A percentile compares a stretch with the other conserved stretches of the same genome.
These are phyloP conservation scores for Cladosporium sp. DNA, from an alignment of 2,329 filamentous ascomycete genomes.

Conservation along the genomic window DNA sequence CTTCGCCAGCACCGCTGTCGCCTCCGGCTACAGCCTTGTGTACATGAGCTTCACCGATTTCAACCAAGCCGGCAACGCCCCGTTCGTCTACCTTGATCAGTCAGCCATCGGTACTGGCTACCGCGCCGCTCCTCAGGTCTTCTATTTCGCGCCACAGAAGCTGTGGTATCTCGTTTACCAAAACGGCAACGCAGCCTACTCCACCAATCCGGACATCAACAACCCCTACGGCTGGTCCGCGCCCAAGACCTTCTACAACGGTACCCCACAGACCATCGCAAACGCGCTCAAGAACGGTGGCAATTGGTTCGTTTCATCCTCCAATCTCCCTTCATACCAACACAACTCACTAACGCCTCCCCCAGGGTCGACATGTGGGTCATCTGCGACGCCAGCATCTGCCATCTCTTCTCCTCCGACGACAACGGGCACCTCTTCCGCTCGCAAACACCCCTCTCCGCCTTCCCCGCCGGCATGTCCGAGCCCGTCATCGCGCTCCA, in stretches of 20 bases:
- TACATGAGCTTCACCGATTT: slow-evolving; percentile 39
- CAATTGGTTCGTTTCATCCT: slow-evolving; percentile 20
- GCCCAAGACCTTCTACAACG: slow-evolving; percentile 32
- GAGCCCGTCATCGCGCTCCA: slow-evolving; percentile 32
- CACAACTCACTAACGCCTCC: neutral
- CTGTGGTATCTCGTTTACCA: slow-evolving; percentile 40
- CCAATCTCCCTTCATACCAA: neutral
- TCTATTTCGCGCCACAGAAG: slow-evolving; percentile 38
- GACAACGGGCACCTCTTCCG: slow-evolving; percentile 39
- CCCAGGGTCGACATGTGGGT: slow-evolving; percentile 40
- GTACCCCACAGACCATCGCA: slow-evolving; percentile 28
- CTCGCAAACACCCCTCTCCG: slow-evolving; percentile 28
- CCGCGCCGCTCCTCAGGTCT: slow-evolving; percentile 37
- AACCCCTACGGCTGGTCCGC: slow-evolving; percentile 37
- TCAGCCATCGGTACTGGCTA: slow-evolving; percentile 35
- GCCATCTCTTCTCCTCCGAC: slow-evolving; percentile 38
- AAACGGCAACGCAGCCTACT: slow-evolving; percentile 39
- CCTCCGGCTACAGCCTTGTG: slow-evolving; percentile 34
- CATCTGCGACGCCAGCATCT: slow-evolving; percentile 34
- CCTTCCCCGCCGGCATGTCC: slow-evolving; percentile 34
- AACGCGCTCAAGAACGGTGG: slow-evolving; percentile 29
- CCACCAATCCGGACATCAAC: slow-evolving; percentile 36
- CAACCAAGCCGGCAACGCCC: slow-evolving; percentile 25
- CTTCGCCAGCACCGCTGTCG: slow-evolving; percentile 35
- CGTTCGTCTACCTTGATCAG: slow-evolving; percentile 36